Evolutionary conservation across 2,329 filamentous ascomycete species (phyloP), one percentile per base, ranked within the genome.

Genomic region (Sporothrix globosa): DNA sequence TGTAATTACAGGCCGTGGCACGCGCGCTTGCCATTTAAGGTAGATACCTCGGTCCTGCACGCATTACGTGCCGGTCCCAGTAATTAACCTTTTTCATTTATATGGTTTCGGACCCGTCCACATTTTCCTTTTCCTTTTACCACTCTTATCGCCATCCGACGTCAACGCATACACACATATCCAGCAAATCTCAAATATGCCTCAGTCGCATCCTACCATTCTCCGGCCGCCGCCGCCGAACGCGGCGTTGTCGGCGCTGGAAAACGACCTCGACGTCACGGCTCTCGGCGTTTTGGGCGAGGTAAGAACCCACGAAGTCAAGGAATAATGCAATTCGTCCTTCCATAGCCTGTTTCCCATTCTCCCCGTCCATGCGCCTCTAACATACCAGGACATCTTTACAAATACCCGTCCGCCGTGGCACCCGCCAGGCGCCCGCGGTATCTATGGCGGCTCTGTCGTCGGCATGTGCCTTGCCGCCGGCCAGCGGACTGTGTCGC

Each of bases 381-480:
- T 60, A 60, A 60, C 56, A 11, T 41, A 3, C 1, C 56, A 73
- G 70, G 91, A 97, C 79, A 90, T 98, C 75, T 99, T 96, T 83
- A 98, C 96, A 69, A 99, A 99, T 80, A 92, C 93, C 2, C 91
- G 93, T 50, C 91, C 91, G 27, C 86, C 96, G 73, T 98, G 94
- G 94, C 94, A 96, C 76, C 96, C 96, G 0, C 90, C 92, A 0
- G 93, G 93, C 24, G 96, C 96, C 2, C 89, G 96, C 69, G 96
- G 96, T 72, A 93, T 99, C 80, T 99, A 93, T 77, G 96, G 96
- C 78, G 94, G 94, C 74, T 90, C 92, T 70, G 93, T 96, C 50
- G 97, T 99, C 75, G 94, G 95, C 63, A 95, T 98, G 84, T 94
- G 88, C 77, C 90, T 97, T 34, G 87, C 91, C 60, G 93, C 96